These are phyloP conservation scores for Neofusicoccum sp. DNA, from an alignment of 2,329 filamentous ascomycete genomes.

Conservation along the genomic window DNA sequence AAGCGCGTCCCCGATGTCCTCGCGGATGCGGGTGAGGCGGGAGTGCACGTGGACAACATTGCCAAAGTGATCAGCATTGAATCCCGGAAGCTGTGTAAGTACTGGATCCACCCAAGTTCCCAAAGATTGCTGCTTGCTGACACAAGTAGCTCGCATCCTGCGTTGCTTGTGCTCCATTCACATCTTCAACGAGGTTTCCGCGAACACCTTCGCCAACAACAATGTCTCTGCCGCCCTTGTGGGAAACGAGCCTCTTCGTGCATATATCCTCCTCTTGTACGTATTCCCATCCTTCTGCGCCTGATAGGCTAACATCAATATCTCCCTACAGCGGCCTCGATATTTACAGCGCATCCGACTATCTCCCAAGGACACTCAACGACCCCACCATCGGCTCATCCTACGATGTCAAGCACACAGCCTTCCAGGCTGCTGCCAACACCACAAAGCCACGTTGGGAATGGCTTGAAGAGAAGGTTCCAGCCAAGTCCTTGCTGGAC, in stretches of 20 bases:
- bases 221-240: slow-evolving; percentile 39
- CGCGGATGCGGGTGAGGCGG: slow-evolving; percentile 28
- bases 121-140: not conserved
- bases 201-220: slow-evolving; percentile 41
- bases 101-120: not conserved
- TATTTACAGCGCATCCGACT: slow-evolving; percentile 37
- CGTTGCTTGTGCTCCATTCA: slow-evolving; percentile 41
- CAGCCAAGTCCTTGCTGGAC: slow-evolving; percentile 17
- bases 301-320: not conserved
- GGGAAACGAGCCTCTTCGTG: slow-evolving; percentile 38
- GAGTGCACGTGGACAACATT: slow-evolving; percentile 31
- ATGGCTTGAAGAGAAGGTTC: slow-evolving; percentile 38
- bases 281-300: slow-evolving; percentile 10
- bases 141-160: slow-evolving; percentile 37
- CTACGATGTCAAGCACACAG: slow-evolving; percentile 35
- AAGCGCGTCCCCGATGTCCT: slow-evolving; percentile 40
- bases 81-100: not conserved
- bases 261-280: slow-evolving; percentile 41
- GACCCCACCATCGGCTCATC: slow-evolving; percentile 32
- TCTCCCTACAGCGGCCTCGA: slow-evolving; percentile 31
- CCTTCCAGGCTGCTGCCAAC: slow-evolving; percentile 36
- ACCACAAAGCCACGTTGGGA: slow-evolving; percentile 37
- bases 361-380: slow-evolving; percentile 34
- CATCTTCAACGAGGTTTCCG: slow-evolving; percentile 35
- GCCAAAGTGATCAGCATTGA: not conserved